Percentiles rank a stretch among this genome's conserved stretches.
phyloP scores from a whole-genome alignment of 2,329 filamentous ascomycete genomes.

The Piedraia hortae region DNA sequence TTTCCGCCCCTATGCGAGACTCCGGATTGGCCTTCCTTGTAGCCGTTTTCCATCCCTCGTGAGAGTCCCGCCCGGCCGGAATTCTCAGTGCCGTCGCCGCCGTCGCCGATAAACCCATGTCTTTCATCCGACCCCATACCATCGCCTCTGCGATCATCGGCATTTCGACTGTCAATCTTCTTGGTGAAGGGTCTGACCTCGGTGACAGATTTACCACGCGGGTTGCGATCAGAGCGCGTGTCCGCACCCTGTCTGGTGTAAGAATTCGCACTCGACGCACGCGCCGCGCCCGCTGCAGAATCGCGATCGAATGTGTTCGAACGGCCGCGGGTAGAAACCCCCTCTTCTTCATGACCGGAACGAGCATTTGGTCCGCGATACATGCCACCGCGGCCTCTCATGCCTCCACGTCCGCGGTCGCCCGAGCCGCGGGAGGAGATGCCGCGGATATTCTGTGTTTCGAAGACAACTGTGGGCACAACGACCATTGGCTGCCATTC shows the following conservation, averaged over 20 bases:
- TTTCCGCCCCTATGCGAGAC: slow-evolving; percentile 7
- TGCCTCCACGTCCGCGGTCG: slow-evolving; percentile 27
- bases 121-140: slow-evolving; percentile 1
- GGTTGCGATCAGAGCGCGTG: slow-evolving; percentile 1
- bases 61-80: too few species aligned
- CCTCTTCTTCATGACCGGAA: slow-evolving; percentile 4
- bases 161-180: neutral
- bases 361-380: slow-evolving; percentile 14
- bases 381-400: slow-evolving; percentile 18
- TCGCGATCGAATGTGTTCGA: slow-evolving; percentile 8
- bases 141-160: slow-evolving; percentile 1
- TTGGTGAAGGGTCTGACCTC: slow-evolving; percentile 1
- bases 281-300: slow-evolving; percentile 7
- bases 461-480: slow-evolving; percentile 61
- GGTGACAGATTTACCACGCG: slow-evolving; percentile 1
- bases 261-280: slow-evolving; percentile 2
- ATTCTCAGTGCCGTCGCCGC: too few species aligned
- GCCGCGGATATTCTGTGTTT: slow-evolving; percentile 28
- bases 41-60: slow-evolving; percentile 5
- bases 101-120: too few species aligned
- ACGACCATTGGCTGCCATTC: slow-evolving; percentile 69
- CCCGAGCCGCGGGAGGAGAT: slow-evolving; percentile 18
- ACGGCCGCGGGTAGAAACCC: slow-evolving; percentile 2
- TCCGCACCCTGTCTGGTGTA: slow-evolving; percentile 1
- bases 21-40: slow-evolving; percentile 5